Percentiles rank a stretch among this genome's conserved stretches.
These are phyloP conservation scores for Ustilago trichophora DNA, from an alignment of 1,284 basidiomycete species.

Conservation along the genomic window DNA sequence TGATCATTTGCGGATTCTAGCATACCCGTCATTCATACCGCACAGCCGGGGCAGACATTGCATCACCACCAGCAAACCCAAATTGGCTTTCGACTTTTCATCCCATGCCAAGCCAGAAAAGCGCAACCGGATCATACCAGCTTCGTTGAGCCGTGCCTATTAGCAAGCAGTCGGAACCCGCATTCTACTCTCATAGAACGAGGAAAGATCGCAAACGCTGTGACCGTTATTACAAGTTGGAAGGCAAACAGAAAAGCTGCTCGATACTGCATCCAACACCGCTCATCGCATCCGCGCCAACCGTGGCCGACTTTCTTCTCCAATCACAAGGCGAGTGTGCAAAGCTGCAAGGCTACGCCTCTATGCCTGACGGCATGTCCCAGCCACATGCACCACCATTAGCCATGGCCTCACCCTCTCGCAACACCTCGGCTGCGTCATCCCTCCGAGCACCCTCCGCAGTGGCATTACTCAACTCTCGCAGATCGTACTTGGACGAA, in stretches of 20 bases:
- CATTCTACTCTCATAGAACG: no score
- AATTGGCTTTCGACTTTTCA: no score
- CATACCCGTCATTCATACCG: no score
- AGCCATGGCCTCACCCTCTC: slow-evolving; percentile 19
- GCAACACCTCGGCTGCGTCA: slow-evolving; percentile 25
- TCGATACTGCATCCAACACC: no score
- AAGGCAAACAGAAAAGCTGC: no score
- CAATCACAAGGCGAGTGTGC: neutral
- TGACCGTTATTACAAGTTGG: no score
- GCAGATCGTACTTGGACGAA: slow-evolving; percentile 52
- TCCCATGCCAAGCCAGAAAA: neutral
- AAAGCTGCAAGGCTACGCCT: slow-evolving; percentile 1
- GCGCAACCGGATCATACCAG: no score
- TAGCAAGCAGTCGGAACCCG: no score
- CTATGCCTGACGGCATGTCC: slow-evolving; percentile 14
- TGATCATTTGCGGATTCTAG: no score
- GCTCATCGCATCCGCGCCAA: no score
- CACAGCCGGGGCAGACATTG: neutral
- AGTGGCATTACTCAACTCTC: slow-evolving; percentile 16
- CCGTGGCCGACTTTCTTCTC: neutral
- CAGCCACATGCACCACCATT: slow-evolving; percentile 14
- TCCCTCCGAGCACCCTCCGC: slow-evolving; percentile 23
- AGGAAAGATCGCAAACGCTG: no score
- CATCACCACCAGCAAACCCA: neutral
- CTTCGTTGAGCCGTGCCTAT: no score